Evolutionary conservation across 768 basidiomycete species (phyloP).

Genomic region (Boletus sensibilis): DNA sequence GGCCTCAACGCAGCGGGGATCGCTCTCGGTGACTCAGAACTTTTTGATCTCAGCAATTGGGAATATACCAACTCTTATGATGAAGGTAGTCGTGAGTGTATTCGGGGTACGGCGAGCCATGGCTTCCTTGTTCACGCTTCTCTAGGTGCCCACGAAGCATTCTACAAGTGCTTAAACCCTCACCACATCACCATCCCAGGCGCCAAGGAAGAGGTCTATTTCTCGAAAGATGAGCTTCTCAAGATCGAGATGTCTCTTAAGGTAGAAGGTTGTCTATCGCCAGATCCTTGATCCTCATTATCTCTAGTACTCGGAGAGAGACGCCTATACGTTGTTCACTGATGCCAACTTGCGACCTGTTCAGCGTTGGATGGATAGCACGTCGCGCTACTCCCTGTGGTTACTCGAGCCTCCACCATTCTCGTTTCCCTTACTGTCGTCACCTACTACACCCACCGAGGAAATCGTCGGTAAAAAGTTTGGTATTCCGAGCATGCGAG

Average conservation of each 20-base stretch:
- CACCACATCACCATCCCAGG: conserved; percentile 58
- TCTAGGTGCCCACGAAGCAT: conserved; percentile 81
- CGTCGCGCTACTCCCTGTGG: conserved; percentile 79
- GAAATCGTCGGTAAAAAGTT: conserved; percentile 38
- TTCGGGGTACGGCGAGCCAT: background rate
- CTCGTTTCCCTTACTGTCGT: conserved; percentile 61
- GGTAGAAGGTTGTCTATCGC: conserved; percentile 42
- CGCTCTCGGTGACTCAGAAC: conserved; percentile 59
- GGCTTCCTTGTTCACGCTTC: background rate
- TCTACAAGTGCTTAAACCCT: conserved; percentile 61
- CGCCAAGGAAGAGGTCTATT: conserved; percentile 43
- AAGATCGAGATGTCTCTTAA: conserved; percentile 89
- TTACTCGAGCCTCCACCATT: conserved; percentile 86
- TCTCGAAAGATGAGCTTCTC: conserved; percentile 72
- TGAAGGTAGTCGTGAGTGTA: conserved; percentile 45
- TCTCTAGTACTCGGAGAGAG: conserved; percentile 72
- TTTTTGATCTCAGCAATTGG: conserved; percentile 72
- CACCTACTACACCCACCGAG: conserved; percentile 32
- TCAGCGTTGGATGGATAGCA: conserved; percentile 79
- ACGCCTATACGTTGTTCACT: conserved; percentile 68
- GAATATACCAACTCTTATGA: conserved; percentile 67
- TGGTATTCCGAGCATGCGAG: conserved; percentile 66
- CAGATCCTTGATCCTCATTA: background rate
- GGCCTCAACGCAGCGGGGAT: conserved; percentile 70
- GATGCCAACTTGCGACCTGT: conserved; percentile 78